These are phyloP conservation scores for Clarireedia homoeocarpa DNA, from an alignment of 2,329 filamentous ascomycete genomes.

Conservation along the genomic window DNA sequence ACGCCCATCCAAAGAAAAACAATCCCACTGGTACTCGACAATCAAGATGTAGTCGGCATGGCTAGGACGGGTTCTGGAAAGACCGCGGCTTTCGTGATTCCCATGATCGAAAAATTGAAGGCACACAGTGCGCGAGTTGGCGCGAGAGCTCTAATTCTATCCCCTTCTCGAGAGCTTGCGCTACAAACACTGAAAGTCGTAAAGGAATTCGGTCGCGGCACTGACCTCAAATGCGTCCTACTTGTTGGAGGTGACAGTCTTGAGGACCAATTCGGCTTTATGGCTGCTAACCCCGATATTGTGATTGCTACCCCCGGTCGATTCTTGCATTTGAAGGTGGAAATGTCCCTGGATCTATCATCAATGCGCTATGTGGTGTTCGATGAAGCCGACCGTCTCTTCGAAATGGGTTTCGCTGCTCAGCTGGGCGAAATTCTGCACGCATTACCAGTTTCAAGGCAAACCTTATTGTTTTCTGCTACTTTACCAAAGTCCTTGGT, in stretches of 20 bases:
- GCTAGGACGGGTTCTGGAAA: conserved; percentile 97
- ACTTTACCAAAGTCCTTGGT: conserved; percentile 90
- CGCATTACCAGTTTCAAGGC: conserved; percentile 72
- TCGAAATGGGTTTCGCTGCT: conserved; percentile 96
- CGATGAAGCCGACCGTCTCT: conserved; percentile 91
- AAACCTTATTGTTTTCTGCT: conserved; percentile 91
- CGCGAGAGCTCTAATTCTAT: conserved; percentile 78
- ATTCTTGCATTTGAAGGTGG: conserved; percentile 93
- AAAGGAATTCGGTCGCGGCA: conserved; percentile 85
- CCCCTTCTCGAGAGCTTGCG: conserved; percentile 87
- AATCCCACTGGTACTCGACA: conserved; percentile 82
- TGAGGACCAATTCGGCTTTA: conserved; percentile 88
- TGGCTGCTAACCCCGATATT: conserved; percentile 93
- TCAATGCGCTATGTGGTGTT: conserved; percentile 94
- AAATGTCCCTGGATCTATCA: conserved; percentile 88
- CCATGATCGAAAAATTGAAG: conserved; percentile 93
- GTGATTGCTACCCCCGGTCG: conserved; percentile 95
- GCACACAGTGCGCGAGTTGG: conserved; percentile 82
- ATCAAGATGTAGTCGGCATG: conserved; percentile 98
- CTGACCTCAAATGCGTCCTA: conserved; percentile 82
- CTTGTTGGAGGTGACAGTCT: conserved; percentile 92
- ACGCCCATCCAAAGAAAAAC: conserved; percentile 97
- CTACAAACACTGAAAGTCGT: conserved; percentile 94
- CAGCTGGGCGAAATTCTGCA: conserved; percentile 91
- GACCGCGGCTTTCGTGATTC: conserved; percentile 95